These are phyloP conservation scores for Aureobasidium sp. DNA, from an alignment of 2,329 filamentous ascomycete genomes.

Conservation along the genomic window DNA sequence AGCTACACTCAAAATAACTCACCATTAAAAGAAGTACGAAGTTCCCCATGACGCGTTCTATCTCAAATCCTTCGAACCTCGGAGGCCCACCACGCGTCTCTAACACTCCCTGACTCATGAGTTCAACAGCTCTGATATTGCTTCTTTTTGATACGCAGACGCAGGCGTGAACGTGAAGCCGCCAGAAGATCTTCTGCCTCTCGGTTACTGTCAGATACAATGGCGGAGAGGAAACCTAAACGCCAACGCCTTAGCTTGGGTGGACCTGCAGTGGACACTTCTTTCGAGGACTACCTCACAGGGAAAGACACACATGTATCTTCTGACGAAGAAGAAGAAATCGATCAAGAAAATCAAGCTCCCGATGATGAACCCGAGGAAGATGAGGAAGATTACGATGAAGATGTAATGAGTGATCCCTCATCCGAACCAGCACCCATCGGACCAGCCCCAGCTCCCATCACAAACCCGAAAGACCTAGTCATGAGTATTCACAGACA, in stretches of 20 bases:
- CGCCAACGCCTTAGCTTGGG: background rate
- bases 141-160: too few species aligned
- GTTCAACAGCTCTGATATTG: too few species aligned
- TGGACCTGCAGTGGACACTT: background rate
- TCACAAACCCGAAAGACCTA: background rate
- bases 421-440: background rate
- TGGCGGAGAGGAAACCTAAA: background rate
- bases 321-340: background rate
- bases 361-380: background rate
- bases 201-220: background rate
- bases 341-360: background rate
- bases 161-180: too few species aligned
- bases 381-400: background rate
- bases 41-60: too few species aligned
- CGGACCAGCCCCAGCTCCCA: background rate
- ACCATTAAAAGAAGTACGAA: too few species aligned
- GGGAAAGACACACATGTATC: background rate
- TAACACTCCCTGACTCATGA: too few species aligned
- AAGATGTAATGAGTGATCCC: too few species aligned
- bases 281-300: background rate
- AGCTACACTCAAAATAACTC: too few species aligned
- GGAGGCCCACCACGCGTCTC: too few species aligned
- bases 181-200: too few species aligned
- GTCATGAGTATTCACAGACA: background rate
- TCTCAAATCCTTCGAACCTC: too few species aligned